Evolutionary conservation across 1,284 basidiomycete genomes (phyloP).

Genomic region (Apiotrichum gamsii): DNA sequence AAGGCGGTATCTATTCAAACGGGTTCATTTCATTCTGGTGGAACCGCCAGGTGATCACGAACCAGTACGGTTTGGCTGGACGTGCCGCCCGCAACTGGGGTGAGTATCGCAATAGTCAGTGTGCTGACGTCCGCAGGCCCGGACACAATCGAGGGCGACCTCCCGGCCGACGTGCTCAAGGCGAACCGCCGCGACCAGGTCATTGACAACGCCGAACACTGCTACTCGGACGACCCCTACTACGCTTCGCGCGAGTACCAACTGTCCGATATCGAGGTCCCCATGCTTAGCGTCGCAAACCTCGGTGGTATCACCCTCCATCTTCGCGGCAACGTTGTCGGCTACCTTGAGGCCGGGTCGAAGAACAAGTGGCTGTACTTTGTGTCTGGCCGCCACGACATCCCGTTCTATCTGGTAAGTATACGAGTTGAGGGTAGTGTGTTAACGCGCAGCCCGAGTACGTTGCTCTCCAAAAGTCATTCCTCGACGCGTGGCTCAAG

Average conservation of each 20-base stretch:
- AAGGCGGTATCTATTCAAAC: conserved; percentile 41
- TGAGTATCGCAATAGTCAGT: too few relatives aligned
- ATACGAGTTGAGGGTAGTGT: too few relatives aligned
- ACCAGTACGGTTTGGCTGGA: conserved; percentile 30
- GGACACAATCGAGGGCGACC: conserved; percentile 32
- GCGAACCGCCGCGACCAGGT: conserved; percentile 32
- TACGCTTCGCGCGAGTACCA: conserved; percentile 31
- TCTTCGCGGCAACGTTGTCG: conserved; percentile 39
- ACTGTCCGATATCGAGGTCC: conserved; percentile 35
- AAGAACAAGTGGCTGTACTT: conserved; percentile 42
- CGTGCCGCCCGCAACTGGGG: conserved; percentile 5
- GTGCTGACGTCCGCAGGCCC: conserved; percentile 2
- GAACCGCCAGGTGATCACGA: conserved; percentile 32
- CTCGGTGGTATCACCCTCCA: conserved; percentile 39
- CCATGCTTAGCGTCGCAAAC: conserved; percentile 39
- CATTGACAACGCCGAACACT: conserved; percentile 22
- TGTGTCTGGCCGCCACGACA: conserved; percentile 39
- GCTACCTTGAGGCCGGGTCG: conserved; percentile 35
- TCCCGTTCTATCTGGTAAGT: conserved; percentile 37
- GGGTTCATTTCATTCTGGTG: conserved; percentile 38
- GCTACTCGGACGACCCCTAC: conserved; percentile 36
- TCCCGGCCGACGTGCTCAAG: conserved; percentile 29
- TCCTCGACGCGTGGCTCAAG: conserved; percentile 39
- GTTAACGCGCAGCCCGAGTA: conserved; percentile 15
- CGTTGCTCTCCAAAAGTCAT: conserved; percentile 34